Base-by-base conservation (phyloP, 345 rosid species). In the Rhizophora mangle region DNA sequence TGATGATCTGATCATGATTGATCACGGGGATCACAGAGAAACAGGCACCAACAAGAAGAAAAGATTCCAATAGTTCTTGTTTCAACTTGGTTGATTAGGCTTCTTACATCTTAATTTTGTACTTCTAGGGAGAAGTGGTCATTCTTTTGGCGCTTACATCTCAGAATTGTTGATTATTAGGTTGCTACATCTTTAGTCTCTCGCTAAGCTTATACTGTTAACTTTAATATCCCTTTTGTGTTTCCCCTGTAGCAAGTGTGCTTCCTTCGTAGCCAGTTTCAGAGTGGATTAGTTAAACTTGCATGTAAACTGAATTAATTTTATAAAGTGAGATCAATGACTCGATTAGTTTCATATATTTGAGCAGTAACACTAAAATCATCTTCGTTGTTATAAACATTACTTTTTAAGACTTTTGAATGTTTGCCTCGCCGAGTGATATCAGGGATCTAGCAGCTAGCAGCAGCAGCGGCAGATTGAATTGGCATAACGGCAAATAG, bases 41-140 rank as follows among this genome's bases (percentile, higher is more conserved):
- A 49, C 68, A 3, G 75, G 43, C 47, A 58, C 62, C 71, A 72
- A 74, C 73, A 85, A 83, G 86, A 89, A 86, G 86, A 79, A 62
- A 63, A 84, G 78, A 78, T 71, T 80, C 72, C 83, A 70, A 60
- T 84, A 83, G 81, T 60, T 54, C 29, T 24, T 19, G 27, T 63
- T 32, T 66, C 58, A 49, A 21, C 68, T 60, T 72, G 65, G 52
- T 60, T 7, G 7, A 26, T 27, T 65, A 72, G 74, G 46, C 74
- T 62, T 71, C 74, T 73, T 64, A 76, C 79, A 65, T 76, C 69
- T 82, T 82, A 80, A 80, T 86, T 85, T 82, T 86, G 85, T 83
- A 79, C 69, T 49, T 15, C 49, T 80, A 78, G 79, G 76, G 70
- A 72, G 68, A 65, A 69, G 66, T 76, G 83, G 79, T 68, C 64